Percentiles rank a stretch among this genome's conserved stretches.
Conservation (phyloP, 768 basidiomycete species). For the Russula ochroleuca region DNA sequence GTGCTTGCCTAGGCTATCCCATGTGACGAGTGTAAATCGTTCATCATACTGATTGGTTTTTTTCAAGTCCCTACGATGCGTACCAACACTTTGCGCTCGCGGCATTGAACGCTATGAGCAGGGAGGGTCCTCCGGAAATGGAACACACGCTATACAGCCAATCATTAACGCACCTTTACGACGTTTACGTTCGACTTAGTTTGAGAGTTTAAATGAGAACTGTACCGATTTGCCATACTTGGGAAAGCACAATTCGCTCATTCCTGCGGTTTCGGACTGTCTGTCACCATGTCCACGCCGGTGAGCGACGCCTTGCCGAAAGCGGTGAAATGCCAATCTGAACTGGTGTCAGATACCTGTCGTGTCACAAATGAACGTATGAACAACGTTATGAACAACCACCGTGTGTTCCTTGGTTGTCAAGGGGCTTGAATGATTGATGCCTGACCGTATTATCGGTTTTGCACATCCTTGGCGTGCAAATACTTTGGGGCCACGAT, state of each 20-base stretch:
- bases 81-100: conserved; percentile 33
- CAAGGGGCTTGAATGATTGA: background rate
- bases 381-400: no score
- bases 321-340: no score
- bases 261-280: background rate
- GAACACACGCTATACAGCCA: background rate
- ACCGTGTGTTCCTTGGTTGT: background rate
- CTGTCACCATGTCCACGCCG: background rate
- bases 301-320: background rate
- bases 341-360: background rate
- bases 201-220: background rate
- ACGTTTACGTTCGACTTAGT: background rate
- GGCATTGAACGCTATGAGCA: conserved; percentile 7
- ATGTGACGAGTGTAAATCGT: background rate
- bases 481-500: background rate
- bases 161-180: background rate
- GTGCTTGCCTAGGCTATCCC: conserved; percentile 34
- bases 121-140: background rate
- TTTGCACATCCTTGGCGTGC: background rate
- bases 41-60: conserved; percentile 19
- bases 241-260: background rate
- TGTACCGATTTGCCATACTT: background rate
- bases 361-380: background rate
- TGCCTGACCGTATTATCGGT: background rate
- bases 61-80: conserved; percentile 46